Evolutionary conservation across 352 stramenopile species (phyloP), one percentile per base, ranked within the genome.

Genomic region (Phytophthora ramorum): DNA sequence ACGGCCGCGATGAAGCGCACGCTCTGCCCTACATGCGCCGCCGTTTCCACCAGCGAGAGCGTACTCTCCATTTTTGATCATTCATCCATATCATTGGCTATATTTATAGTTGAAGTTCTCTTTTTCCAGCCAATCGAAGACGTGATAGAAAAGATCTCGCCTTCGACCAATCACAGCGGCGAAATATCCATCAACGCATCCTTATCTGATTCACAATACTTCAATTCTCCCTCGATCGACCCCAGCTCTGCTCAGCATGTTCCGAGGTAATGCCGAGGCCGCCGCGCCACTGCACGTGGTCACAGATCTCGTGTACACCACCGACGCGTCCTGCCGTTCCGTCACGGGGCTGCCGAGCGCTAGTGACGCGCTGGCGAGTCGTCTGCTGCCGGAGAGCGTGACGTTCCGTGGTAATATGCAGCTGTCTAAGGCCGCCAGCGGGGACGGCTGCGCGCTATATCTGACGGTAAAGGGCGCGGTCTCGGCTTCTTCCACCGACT

Each of bases 1-100:
- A 86, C 54, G 3, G 70, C 75, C 17, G 73, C 81, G 16, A 82
- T 54, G 63, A 89, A 89, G 48, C 58, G 56, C 67, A 79, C 65
- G 51, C 60, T n/a, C 49, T 74, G 12, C 16, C 65, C 67, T 8
- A 81, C 64, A 57, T 75, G 60, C 26, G 38, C 17, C 49, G 17
- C 17, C 35, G 75, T 69, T 20, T 72, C 56, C 7, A 16, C 52
- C 41, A 81, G 26, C 62, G 45, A 37, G 14, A 82, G 69, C 1
- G 53, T 66, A 30, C 7, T 46, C 40, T 40, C 28, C 73, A 72
- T 69, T 58, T 20, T 1, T 50, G 1, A 26, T 22, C 6, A 16
- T 43, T 44, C 34, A 2, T 45, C 4, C 26, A 24, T 3, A 4
- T 43, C 24, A 68, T 66, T 43, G 46, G 46, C n/a, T 59, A 49